These are phyloP conservation scores for Fusarium secorum DNA, from an alignment of 2,329 filamentous ascomycete genomes.

Conservation along the genomic window DNA sequence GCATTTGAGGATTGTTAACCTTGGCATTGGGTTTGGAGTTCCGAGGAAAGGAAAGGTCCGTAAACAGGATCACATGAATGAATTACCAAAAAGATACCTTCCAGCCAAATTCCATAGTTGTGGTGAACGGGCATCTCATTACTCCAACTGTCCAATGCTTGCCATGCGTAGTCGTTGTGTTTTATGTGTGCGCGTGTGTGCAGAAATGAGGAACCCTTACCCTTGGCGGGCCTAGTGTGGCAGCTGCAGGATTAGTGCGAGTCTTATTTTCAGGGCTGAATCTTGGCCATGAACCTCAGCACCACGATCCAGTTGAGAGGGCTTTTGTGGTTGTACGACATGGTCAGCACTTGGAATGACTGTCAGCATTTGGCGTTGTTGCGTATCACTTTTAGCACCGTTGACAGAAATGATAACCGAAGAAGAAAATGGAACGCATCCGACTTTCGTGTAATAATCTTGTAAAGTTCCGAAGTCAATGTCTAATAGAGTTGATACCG, in stretches of 20 bases:
- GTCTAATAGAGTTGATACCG: neutral
- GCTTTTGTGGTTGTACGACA: neutral
- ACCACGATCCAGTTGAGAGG: neutral
- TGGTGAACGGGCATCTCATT: conserved; percentile 43
- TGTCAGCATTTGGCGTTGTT: neutral
- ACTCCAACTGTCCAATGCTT: conserved; percentile 28
- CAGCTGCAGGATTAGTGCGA: neutral
- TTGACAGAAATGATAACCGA: neutral
- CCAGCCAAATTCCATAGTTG: conserved; percentile 45
- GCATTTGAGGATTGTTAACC: conserved; percentile 44
- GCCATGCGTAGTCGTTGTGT: neutral
- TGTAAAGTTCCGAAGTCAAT: neutral
- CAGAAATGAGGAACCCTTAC: neutral
- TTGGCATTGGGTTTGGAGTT: conserved; percentile 52
- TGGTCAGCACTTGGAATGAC: neutral
- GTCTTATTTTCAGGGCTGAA: neutral
- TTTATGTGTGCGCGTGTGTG: conserved; percentile 1
- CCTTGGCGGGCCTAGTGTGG: neutral
- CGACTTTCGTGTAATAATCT: neutral
- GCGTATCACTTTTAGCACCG: no score
- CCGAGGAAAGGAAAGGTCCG: conserved; percentile 47
- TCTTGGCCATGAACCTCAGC: neutral
- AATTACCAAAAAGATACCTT: conserved; percentile 47
- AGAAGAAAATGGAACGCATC: neutral
- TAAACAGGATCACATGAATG: conserved; percentile 50